phyloP scores from a whole-genome alignment of 371 early-diverging fungal species.

The Apophysomyces sp. region DNA sequence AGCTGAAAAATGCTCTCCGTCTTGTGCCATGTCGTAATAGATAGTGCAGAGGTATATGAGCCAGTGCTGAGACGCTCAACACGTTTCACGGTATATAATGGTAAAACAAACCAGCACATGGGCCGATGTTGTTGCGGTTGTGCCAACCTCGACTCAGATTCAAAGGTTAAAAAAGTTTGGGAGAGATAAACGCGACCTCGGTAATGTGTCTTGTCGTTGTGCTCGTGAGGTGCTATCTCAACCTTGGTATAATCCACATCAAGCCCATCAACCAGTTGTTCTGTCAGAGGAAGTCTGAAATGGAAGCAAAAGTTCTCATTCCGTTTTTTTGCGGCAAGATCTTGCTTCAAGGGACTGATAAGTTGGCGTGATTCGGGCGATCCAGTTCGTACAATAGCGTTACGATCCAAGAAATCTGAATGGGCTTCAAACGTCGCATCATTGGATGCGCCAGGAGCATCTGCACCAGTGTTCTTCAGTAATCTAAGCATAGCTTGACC shows the following conservation, averaged over 20 bases:
- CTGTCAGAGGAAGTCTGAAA: constrained; percentile 69
- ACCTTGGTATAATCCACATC: constrained; percentile 51
- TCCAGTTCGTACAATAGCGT: not conserved
- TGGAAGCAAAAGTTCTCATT: constrained; percentile 70
- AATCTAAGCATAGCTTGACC: constrained; percentile 84
- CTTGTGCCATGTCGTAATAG: constrained; percentile 62
- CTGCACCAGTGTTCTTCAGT: constrained; percentile 73
- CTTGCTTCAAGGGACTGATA: constrained; percentile 51
- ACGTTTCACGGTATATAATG: constrained; percentile 85
- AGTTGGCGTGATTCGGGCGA: constrained; percentile 17
- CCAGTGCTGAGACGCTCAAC: constrained; percentile 78
- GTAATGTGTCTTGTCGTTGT: constrained; percentile 15
- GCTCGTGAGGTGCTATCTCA: not conserved
- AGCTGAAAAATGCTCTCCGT: constrained; percentile 58
- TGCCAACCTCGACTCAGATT: constrained; percentile 55
- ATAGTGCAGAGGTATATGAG: constrained; percentile 33
- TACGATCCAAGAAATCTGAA: not conserved
- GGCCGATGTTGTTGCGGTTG: constrained; percentile 44
- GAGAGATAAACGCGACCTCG: constrained; percentile 81
- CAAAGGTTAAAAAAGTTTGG: constrained; percentile 79
- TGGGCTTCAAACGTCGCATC: constrained; percentile 6
- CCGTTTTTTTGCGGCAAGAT: constrained; percentile 72
- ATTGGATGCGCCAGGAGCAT: constrained; percentile 59
- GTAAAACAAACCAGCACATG: constrained; percentile 74
- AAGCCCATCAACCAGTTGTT: constrained; percentile 61